Percentiles rank a stretch among this genome's conserved stretches.
Evolutionary conservation across 2,329 filamentous ascomycete species (phyloP).

Genomic region (Elsinoe fawcettii): DNA sequence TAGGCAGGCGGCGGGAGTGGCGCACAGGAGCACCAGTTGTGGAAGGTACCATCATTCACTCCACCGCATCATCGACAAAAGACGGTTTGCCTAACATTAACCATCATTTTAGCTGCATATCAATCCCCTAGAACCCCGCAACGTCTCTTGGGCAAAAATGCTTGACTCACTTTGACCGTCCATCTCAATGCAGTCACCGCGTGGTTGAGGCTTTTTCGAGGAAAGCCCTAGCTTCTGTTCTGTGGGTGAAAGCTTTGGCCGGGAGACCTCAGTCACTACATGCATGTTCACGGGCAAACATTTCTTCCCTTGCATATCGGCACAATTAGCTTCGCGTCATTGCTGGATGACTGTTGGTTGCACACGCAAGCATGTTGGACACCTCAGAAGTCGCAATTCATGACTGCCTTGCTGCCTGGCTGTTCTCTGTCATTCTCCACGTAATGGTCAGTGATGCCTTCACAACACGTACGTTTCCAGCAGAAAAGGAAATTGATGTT

Average conservation of each 20-base stretch:
- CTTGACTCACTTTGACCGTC: neutral
- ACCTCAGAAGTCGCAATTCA: neutral
- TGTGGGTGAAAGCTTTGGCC: neutral
- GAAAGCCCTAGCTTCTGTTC: neutral
- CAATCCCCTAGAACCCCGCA: conserved; percentile 9
- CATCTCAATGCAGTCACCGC: conserved; percentile 4
- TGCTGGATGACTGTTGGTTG: neutral
- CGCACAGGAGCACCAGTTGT: neutral
- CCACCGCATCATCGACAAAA: neutral
- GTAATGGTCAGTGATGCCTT: neutral
- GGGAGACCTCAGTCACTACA: neutral
- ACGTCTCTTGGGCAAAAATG: neutral
- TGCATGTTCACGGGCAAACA: neutral
- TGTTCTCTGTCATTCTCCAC: neutral
- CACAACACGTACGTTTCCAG: neutral
- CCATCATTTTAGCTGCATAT: conserved; percentile 10
- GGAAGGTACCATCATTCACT: neutral
- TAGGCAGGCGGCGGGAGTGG: neutral
- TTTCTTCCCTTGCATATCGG: neutral
- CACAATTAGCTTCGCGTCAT: neutral
- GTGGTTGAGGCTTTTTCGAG: neutral
- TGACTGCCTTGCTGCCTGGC: neutral
- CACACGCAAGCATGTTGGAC: neutral
- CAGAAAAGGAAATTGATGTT: neutral
- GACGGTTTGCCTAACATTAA: conserved; percentile 1